These are phyloP conservation scores for Phylloporus sp. DNA, from an alignment of 768 basidiomycete genomes.

Conservation along the genomic window DNA sequence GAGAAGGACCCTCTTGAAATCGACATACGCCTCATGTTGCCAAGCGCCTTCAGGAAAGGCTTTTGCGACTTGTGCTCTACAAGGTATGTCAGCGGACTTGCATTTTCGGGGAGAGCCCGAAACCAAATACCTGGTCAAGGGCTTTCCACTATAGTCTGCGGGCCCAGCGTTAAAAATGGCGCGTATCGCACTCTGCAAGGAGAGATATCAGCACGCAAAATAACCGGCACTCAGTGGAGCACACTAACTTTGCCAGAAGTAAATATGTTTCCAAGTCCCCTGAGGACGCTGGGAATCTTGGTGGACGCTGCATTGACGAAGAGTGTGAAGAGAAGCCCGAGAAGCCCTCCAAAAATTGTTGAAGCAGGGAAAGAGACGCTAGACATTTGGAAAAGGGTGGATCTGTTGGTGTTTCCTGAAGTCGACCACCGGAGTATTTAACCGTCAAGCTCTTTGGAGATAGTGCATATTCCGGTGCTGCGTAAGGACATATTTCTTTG, in stretches of 20 bases:
- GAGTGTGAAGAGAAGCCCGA: constrained; percentile 16
- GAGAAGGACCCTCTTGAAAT: constrained; percentile 18
- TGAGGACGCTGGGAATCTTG: constrained; percentile 7
- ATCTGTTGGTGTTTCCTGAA: neutral
- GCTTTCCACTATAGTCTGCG: constrained; percentile 6
- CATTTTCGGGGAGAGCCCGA: too few species aligned
- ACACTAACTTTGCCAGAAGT: constrained; percentile 7
- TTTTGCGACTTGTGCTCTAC: constrained; percentile 13
- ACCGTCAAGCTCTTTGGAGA: too few species aligned
- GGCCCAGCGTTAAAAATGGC: neutral
- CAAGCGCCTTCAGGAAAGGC: constrained; percentile 14
- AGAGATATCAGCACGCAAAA: neutral
- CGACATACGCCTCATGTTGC: constrained; percentile 17
- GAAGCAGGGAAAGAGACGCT: constrained; percentile 10
- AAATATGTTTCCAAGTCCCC: constrained; percentile 1
- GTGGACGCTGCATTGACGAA: constrained; percentile 9
- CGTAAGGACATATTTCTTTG: too few species aligned
- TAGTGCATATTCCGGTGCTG: too few species aligned
- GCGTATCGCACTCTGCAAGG: constrained; percentile 2
- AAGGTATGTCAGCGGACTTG: neutral
- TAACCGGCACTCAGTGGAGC: neutral
- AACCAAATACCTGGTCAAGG: constrained; percentile 12
- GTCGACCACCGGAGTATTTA: neutral
- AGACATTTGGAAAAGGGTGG: constrained; percentile 5
- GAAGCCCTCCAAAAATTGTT: too few species aligned